Evolutionary conservation across 306 rosid species (phyloP).

Genomic region (Hylodesmum podocarpum): DNA sequence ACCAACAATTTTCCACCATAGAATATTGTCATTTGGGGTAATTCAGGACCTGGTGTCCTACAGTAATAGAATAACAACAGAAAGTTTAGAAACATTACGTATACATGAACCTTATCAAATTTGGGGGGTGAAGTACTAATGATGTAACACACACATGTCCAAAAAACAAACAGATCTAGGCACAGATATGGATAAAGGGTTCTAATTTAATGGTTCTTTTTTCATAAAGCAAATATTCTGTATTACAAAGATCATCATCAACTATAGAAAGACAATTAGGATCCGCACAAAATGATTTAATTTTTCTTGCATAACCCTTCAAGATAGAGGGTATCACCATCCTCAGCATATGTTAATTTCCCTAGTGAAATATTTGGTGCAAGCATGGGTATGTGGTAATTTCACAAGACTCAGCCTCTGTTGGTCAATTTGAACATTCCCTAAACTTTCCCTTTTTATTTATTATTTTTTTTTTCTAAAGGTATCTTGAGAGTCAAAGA

Average conservation of each 20-base stretch:
- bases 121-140: neutral
- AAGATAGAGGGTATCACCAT: neutral
- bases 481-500: no score
- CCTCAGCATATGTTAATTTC: neutral
- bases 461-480: no score
- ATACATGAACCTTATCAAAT: neutral
- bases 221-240: neutral
- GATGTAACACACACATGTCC: neutral
- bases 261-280: neutral
- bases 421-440: neutral
- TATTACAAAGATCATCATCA: neutral
- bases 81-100: neutral
- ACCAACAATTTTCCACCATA: slow-evolving; percentile 69
- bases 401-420: slow-evolving; percentile 1
- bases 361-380: neutral
- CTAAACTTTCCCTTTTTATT: no score
- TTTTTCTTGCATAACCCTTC: neutral
- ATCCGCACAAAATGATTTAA: neutral
- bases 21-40: slow-evolving; percentile 69
- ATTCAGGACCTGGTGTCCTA: slow-evolving; percentile 42
- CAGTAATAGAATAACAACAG: neutral
- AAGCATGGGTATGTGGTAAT: slow-evolving; percentile 28
- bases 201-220: neutral
- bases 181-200: neutral
- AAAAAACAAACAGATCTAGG: neutral